Conservation (phyloP, 2,329 filamentous ascomycete species). For the Diaporthe helianthi region DNA sequence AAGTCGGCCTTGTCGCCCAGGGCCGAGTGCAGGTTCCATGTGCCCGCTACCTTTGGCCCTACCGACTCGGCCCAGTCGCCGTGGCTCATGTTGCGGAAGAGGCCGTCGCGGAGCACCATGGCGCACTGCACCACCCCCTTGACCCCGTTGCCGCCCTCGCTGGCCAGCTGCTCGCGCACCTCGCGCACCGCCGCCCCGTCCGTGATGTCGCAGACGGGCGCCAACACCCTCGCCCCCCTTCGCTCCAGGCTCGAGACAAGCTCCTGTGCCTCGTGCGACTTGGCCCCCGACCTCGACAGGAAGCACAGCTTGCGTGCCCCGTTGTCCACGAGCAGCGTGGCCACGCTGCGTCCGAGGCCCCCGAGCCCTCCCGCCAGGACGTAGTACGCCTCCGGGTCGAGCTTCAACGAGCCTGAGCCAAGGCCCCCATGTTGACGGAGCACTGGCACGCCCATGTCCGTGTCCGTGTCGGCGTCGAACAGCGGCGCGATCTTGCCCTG, state of each 20-base stretch:
- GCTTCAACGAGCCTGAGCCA: neutral
- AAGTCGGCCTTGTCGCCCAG: conserved; percentile 25
- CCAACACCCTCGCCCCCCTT: conserved; percentile 38
- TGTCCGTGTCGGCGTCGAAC: no score
- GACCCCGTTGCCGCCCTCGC: conserved; percentile 36
- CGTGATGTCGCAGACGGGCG: conserved; percentile 41
- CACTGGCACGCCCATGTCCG: conserved; percentile 43
- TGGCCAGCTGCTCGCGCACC: conserved; percentile 8
- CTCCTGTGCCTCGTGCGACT: conserved; percentile 29
- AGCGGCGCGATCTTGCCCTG: no score
- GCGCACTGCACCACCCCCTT: conserved; percentile 50
- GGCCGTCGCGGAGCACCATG: conserved; percentile 46
- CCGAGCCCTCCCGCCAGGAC: conserved; percentile 32
- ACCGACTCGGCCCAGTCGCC: conserved; percentile 22
- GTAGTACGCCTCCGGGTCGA: conserved; percentile 40
- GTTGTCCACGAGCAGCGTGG: conserved; percentile 41
- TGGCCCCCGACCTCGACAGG: conserved; percentile 41
- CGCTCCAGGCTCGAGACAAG: conserved; percentile 37
- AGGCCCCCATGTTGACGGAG: neutral
- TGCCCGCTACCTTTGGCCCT: conserved; percentile 32
- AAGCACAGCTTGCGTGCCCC: conserved; percentile 44
- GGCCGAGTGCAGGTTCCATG: conserved; percentile 29
- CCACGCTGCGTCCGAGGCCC: conserved; percentile 44
- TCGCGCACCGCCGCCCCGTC: conserved; percentile 37
- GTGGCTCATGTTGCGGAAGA: conserved; percentile 29